Evolutionary conservation across 495 filamentous ascomycete genomes (phyloP).

Genomic region (Trypethelium eluteriae): DNA sequence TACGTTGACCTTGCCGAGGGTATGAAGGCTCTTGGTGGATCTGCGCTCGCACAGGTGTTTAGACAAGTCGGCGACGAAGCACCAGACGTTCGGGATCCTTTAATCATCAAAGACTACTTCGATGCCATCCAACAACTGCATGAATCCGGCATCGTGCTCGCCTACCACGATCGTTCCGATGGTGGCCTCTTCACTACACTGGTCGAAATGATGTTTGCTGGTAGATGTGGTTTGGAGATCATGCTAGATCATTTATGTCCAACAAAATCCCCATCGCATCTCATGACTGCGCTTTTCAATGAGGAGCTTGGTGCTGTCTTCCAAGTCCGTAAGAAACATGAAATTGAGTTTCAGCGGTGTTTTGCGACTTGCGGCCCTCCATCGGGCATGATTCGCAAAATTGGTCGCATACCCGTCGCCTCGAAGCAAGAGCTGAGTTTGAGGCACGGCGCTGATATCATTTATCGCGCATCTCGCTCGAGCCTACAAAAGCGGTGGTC

Average conservation of each 20-base stretch:
- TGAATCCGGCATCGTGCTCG: conserved; percentile 77
- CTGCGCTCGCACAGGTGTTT: conserved; percentile 87
- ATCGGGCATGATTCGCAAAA: conserved; percentile 66
- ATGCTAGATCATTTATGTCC: conserved; percentile 65
- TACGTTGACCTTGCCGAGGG: conserved; percentile 82
- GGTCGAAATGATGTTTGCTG: conserved; percentile 97
- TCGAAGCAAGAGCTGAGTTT: conserved; percentile 75
- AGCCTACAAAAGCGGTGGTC: conserved; percentile 85
- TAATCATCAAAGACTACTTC: conserved; percentile 82
- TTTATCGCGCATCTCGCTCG: conserved; percentile 61
- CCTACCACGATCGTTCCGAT: conserved; percentile 91
- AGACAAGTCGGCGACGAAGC: conserved; percentile 74
- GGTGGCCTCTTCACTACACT: conserved; percentile 89
- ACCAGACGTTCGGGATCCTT: conserved; percentile 75
- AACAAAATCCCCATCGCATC: conserved; percentile 48
- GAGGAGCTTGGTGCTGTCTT: conserved; percentile 97
- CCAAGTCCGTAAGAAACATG: conserved; percentile 78
- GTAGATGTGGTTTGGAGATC: conserved; percentile 79
- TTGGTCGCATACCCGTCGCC: conserved; percentile 63
- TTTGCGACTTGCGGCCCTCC: conserved; percentile 91
- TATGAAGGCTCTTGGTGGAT: conserved; percentile 76
- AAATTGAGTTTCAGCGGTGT: conserved; percentile 76
- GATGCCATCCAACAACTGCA: conserved; percentile 83
- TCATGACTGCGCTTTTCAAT: conserved; percentile 78
- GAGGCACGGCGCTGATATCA: conserved; percentile 54